A percentile compares a stretch with the other conserved stretches of the same genome.
These are phyloP conservation scores for Insectozyma bohioensis DNA, from an alignment of 1,139 yeast species.

Conservation along the genomic window DNA sequence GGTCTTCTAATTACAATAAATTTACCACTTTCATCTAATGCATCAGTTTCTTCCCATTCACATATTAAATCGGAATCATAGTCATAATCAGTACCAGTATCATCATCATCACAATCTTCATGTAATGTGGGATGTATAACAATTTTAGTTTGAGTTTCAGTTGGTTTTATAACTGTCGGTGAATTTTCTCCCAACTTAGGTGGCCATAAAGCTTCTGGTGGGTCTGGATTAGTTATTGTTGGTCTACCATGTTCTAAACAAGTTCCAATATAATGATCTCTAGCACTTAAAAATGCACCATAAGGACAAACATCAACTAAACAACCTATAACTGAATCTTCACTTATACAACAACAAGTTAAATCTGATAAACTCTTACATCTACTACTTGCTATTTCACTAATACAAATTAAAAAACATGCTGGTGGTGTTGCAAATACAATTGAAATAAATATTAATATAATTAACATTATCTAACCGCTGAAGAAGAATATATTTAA, in stretches of 20 bases:
- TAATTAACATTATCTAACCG: conserved; percentile 9
- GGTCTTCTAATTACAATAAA: conserved; percentile 24
- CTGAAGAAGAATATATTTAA: conserved; percentile 5
- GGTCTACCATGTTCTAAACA: conserved; percentile 42
- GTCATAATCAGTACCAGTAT: conserved; percentile 5
- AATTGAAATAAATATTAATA: conserved; percentile 5
- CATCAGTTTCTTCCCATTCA: conserved; percentile 28
- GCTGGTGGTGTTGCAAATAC: conserved; percentile 52
- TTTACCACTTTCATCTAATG: conserved; percentile 21
- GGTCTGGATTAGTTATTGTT: conserved; percentile 14
- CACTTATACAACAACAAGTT: conserved; percentile 39
- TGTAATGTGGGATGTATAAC: not conserved
- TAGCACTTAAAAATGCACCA: conserved; percentile 46
- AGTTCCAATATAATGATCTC: conserved; percentile 57
- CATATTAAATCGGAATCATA: conserved; percentile 15
- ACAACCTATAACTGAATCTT: conserved; percentile 43
- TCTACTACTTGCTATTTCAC: conserved; percentile 29
- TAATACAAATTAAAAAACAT: conserved; percentile 48
- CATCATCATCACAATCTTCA: not conserved
- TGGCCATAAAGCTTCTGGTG: conserved; percentile 13
- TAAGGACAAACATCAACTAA: conserved; percentile 49
- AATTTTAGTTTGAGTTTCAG: conserved; percentile 1
- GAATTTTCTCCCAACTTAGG: conserved; percentile 4
- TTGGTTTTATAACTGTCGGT: conserved; percentile 3
- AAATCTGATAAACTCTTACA: conserved; percentile 40